Evolutionary conservation across 192 early-diverging fungal genomes (phyloP).

Genomic region (Backusella mclennaniae): DNA sequence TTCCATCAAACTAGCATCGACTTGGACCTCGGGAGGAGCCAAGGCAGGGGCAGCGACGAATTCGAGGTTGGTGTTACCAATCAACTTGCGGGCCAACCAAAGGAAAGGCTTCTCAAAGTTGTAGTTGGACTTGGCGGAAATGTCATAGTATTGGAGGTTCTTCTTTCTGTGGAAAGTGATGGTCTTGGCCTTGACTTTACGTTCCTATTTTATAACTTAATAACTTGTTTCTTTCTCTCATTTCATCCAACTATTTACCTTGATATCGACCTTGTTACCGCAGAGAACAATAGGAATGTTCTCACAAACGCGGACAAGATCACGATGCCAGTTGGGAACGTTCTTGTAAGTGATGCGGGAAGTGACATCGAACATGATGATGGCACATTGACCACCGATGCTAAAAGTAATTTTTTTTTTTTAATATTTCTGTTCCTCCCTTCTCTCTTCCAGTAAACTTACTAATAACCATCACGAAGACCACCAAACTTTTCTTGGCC

Average conservation of each 20-base stretch:
- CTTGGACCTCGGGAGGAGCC: conserved; percentile 88
- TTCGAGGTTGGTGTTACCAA: conserved; percentile 92
- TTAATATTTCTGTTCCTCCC: not conserved
- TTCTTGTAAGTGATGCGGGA: conserved; percentile 99
- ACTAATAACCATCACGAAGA: conserved; percentile 99
- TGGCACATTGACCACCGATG: conserved; percentile 99
- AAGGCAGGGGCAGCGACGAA: conserved; percentile 98
- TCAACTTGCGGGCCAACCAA: conserved; percentile 98
- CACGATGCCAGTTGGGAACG: conserved; percentile 99
- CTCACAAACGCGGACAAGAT: conserved; percentile 98
- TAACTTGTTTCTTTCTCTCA: not conserved
- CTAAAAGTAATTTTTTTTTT: conserved; percentile 34
- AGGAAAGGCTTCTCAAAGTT: conserved; percentile 99
- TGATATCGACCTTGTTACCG: conserved; percentile 99
- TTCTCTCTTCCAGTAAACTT: conserved; percentile 26
- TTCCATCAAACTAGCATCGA: conserved; percentile 76
- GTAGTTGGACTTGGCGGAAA: conserved; percentile 99
- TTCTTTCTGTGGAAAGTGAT: conserved; percentile 99
- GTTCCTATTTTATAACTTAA: conserved; percentile 52
- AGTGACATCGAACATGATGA: conserved; percentile 99
- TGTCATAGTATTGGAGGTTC: conserved; percentile 99
- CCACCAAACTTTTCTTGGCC: conserved; percentile 99
- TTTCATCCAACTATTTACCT: conserved; percentile 47
- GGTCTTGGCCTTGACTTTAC: conserved; percentile 99
- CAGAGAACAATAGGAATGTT: conserved; percentile 99